phyloP scores from a whole-genome alignment of 306 rosid species.

The Ormosia semicastrata region DNA sequence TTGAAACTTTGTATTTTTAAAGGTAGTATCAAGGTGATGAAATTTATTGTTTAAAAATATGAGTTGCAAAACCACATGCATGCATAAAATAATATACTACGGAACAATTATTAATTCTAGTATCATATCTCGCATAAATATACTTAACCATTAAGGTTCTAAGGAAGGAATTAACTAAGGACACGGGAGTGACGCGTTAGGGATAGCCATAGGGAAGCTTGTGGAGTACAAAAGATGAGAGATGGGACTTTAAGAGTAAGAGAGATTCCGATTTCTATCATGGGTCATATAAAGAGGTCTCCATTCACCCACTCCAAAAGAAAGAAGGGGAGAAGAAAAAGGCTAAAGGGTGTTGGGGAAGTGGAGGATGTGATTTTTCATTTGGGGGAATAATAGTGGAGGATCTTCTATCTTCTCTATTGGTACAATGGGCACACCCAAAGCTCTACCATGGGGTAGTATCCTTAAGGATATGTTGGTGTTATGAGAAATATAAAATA shows the following conservation, averaged over 20 bases:
- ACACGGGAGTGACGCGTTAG: conserved; percentile 55
- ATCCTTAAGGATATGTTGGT: conserved; percentile 45
- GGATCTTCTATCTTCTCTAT: conserved; percentile 45
- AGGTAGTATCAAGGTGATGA: not conserved
- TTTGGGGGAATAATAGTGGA: conserved; percentile 36
- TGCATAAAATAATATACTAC: not conserved
- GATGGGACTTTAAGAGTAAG: conserved; percentile 15
- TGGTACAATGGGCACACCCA: conserved; percentile 9
- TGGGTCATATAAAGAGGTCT: conserved; percentile 47
- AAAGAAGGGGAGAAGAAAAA: conserved; percentile 30
- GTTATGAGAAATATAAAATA: conserved; percentile 13
- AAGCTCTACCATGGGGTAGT: not conserved
- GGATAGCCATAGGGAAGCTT: conserved; percentile 50
- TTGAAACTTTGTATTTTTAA: not conserved
- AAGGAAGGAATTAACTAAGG: conserved; percentile 1
- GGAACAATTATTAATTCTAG: not conserved
- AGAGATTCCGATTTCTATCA: conserved; percentile 53
- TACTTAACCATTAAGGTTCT: conserved; percentile 56
- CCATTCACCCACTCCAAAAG: conserved; percentile 48
- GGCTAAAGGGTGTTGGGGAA: conserved; percentile 27
- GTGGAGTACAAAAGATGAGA: conserved; percentile 57
- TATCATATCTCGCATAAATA: not conserved
- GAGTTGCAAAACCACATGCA: not conserved
- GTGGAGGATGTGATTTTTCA: conserved; percentile 37
- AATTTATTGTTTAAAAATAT: not conserved